Conservation (phyloP, 805 yeast species). For the Yarrowia sp. region DNA sequence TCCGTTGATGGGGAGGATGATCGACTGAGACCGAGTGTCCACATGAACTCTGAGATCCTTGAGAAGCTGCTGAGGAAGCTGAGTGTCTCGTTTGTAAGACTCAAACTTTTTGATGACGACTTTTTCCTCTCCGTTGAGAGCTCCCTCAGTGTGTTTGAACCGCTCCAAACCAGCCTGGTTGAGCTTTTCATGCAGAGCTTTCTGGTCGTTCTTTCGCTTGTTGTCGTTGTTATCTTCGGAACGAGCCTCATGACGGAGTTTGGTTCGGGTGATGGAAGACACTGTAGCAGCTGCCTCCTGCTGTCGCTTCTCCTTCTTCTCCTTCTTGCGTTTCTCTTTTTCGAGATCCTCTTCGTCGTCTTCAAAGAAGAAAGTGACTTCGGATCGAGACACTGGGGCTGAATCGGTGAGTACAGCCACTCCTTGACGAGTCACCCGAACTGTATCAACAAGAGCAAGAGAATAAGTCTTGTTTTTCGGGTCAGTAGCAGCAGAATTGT, state of each 20-base stretch:
- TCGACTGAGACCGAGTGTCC: constrained; percentile 83
- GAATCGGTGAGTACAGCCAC: constrained; percentile 71
- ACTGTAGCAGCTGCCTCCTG: constrained; percentile 43
- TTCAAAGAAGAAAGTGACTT: constrained; percentile 80
- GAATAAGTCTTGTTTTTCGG: constrained; percentile 61
- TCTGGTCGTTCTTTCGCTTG: constrained; percentile 78
- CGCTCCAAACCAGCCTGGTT: constrained; percentile 83
- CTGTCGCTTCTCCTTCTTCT: constrained; percentile 32
- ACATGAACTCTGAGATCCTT: constrained; percentile 83
- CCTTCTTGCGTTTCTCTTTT: constrained; percentile 36
- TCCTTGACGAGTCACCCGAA: constrained; percentile 60
- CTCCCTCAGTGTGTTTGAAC: constrained; percentile 53
- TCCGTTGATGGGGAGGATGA: constrained; percentile 87
- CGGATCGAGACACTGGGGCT: constrained; percentile 61
- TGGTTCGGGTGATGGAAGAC: constrained; percentile 73
- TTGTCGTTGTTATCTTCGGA: constrained; percentile 65
- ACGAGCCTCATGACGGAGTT: constrained; percentile 56
- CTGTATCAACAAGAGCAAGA: constrained; percentile 75
- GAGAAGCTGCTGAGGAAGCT: constrained; percentile 72
- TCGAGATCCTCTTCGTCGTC: constrained; percentile 53
- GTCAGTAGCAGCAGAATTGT: constrained; percentile 48
- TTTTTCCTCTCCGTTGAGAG: constrained; percentile 45
- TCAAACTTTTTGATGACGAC: constrained; percentile 89
- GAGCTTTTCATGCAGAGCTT: constrained; percentile 76
- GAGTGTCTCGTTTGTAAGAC: constrained; percentile 89